Conservation (phyloP, 371 early-diverging fungal genomes). For the Mycotypha africana region DNA sequence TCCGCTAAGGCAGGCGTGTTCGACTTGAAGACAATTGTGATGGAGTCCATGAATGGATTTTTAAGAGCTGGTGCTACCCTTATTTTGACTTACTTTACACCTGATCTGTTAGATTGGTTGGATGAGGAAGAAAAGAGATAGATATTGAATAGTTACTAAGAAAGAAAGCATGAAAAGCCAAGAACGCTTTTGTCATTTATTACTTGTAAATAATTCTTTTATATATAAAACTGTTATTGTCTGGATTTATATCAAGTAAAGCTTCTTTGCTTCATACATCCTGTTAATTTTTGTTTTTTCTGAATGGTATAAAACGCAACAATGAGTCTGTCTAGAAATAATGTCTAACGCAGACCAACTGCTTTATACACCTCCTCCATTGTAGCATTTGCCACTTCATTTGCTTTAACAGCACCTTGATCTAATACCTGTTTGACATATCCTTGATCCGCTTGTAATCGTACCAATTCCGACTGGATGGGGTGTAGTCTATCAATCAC, state of each 20-base stretch:
- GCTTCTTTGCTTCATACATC: too few relatives aligned
- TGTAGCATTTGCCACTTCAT: slow-evolving; percentile 43
- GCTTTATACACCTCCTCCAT: slow-evolving; percentile 51
- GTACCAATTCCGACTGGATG: slow-evolving; percentile 56
- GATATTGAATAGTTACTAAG: too few relatives aligned
- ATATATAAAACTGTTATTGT: too few relatives aligned
- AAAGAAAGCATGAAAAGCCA: not conserved
- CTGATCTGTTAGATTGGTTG: slow-evolving; percentile 88
- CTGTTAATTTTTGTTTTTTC: too few relatives aligned
- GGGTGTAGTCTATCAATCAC: slow-evolving; percentile 58
- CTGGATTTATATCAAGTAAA: too few relatives aligned
- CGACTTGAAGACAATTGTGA: slow-evolving; percentile 75
- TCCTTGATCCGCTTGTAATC: slow-evolving; percentile 52
- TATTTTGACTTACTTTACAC: slow-evolving; percentile 93
- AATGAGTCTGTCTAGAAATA: too few relatives aligned
- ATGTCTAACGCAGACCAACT: slow-evolving; percentile 53
- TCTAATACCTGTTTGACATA: slow-evolving; percentile 61
- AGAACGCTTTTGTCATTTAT: too few relatives aligned
- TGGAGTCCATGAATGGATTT: slow-evolving; percentile 82
- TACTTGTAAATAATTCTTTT: not conserved
- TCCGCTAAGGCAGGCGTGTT: slow-evolving; percentile 85
- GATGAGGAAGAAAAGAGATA: slow-evolving; percentile 31
- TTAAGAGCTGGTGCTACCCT: slow-evolving; percentile 90
- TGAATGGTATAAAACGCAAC: too few relatives aligned
- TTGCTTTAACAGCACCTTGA: slow-evolving; percentile 58